Base-by-base conservation (phyloP, 2,329 filamentous ascomycete genomes). In the Dissoconium aciculare region DNA sequence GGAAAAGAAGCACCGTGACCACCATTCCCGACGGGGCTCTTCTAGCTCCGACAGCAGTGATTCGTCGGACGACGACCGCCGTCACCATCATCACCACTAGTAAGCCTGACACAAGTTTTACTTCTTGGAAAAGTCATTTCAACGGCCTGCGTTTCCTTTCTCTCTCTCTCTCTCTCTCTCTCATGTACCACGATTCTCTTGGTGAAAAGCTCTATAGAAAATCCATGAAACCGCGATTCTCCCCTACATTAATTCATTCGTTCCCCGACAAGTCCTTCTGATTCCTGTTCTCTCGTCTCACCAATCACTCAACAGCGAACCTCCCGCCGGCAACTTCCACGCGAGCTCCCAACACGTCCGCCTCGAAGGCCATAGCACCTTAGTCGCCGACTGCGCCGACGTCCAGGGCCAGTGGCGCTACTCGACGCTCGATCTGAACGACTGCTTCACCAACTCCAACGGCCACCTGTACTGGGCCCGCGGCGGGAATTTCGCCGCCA, bases 301-400 rank as follows among this genome's bases (percentile, higher is more conserved):
- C n/a, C n/a, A n/a, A n/a, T n/a, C n/a, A n/a, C n/a, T n/a, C 19
- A 8, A 23, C n/a, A 8, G 19, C 19, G 19, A n/a, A n/a, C 19
- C 8, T n/a, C 8, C 19, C 28, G 43, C 39, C n/a, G 57, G 57
- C n/a, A 60, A 58, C 40, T 60, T 59, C 46, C 50, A 47, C 25
- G 39, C 47, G 2, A 51, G 45, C 5, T 17, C 49, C 2, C 40
- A 36, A 4, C 50, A 49, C 21, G 52, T 59, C 16, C 46, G 45
- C 10, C 39, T 59, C 5, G 55, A 57, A 28, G 41, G 46, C 10
- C 39, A 47, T 26, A 48, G 47, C 32, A 51, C 51, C 23, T 46
- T 60, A n/a, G 52, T 55, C 10, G 56, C 56, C 1, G 43, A 45
- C n/a, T 56, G 53, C 33, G 26, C 37, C 11, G 42, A 52, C 24